Conservation (phyloP, 305 asterid genomes). For the Fraxinus nigra region DNA sequence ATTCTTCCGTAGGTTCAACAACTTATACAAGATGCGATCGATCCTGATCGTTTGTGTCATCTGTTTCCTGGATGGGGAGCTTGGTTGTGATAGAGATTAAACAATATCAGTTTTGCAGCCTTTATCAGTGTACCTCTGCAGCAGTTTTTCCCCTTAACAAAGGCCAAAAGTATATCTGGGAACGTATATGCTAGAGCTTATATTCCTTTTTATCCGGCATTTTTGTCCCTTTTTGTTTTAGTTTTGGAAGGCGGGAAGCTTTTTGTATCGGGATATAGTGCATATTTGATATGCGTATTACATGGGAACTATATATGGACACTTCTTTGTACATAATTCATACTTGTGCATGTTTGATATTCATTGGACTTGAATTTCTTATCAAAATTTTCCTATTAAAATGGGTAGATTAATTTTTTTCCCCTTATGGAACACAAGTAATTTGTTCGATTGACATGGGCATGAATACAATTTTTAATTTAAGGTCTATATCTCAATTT, state of each 20-base stretch:
- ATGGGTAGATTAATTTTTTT: background rate
- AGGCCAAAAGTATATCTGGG: background rate
- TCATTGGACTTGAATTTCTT: background rate
- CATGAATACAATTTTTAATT: background rate
- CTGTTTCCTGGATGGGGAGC: constrained; percentile 99
- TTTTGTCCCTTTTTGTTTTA: background rate
- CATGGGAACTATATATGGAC: background rate
- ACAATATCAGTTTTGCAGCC: constrained; percentile 18
- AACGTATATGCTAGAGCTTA: background rate
- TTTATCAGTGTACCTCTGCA: background rate
- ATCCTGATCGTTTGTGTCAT: constrained; percentile 86
- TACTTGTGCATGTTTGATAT: background rate
- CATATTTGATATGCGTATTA: background rate
- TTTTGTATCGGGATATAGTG: background rate
- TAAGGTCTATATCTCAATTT: no score
- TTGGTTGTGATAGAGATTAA: constrained; percentile 57
- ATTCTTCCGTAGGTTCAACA: constrained; percentile 76
- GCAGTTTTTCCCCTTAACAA: background rate
- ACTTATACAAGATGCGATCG: constrained; percentile 87
- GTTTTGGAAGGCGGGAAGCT: background rate
- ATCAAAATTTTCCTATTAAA: no score
- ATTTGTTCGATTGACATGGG: background rate
- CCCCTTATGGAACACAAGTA: background rate
- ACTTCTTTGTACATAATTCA: background rate
- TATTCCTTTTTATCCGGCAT: background rate